Percentiles rank a stretch among this genome's conserved stretches.
These are phyloP conservation scores for Nothopassalora personata DNA, from an alignment of 2,329 filamentous ascomycete genomes.

Conservation along the genomic window DNA sequence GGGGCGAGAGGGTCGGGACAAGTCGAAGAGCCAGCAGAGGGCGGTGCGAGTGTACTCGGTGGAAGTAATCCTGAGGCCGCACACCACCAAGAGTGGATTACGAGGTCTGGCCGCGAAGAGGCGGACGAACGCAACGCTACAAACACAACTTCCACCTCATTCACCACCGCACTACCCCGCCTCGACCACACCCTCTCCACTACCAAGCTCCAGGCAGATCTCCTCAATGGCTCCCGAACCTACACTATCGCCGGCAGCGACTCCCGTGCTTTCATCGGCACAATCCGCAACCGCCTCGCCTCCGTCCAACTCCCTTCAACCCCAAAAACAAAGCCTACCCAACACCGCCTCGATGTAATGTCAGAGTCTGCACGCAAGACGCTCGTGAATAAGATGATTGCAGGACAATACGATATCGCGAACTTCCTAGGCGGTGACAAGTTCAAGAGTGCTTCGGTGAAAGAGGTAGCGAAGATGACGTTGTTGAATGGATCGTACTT, in stretches of 20 bases:
- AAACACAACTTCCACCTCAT: not conserved
- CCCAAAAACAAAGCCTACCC: not conserved
- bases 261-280: conserved; percentile 15
- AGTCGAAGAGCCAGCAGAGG: conserved; percentile 11
- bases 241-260: conserved; percentile 21
- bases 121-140: not conserved
- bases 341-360: not conserved
- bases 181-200: not conserved
- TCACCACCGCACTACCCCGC: not conserved
- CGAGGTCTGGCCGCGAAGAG: not conserved
- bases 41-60: conserved; percentile 10
- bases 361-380: not conserved
- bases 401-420: conserved; percentile 14
- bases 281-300: conserved; percentile 23
- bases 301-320: conserved; percentile 14
- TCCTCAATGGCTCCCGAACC: conserved; percentile 5
- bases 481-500: conserved; percentile 25
- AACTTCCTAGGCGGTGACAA: not conserved
- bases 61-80: conserved; percentile 2
- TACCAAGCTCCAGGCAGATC: not conserved
- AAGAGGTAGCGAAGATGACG: conserved; percentile 19
- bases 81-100: conserved; percentile 5
- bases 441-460: conserved; percentile 16
- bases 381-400: conserved; percentile 17
- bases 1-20: not conserved